Conservation (phyloP, 805 yeast species). For the Candida nemodendra region DNA sequence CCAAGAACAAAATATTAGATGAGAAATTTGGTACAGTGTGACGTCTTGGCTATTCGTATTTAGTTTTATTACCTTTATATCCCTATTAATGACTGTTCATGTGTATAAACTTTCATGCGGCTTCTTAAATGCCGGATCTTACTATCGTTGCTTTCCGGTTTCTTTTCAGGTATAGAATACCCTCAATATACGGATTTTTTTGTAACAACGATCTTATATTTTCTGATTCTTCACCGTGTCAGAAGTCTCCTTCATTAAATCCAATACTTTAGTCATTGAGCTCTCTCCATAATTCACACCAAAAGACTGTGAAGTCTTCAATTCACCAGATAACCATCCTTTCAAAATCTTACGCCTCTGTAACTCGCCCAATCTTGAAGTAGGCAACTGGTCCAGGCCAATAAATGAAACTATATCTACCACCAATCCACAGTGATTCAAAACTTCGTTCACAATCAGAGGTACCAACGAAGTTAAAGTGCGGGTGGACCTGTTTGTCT, state of each 20-base stretch:
- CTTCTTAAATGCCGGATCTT: too few relatives aligned
- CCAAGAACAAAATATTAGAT: constrained; percentile 42
- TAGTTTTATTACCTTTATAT: too few relatives aligned
- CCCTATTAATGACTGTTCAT: too few relatives aligned
- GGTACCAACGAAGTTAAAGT: constrained; percentile 77
- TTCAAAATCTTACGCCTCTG: constrained; percentile 70
- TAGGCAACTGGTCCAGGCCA: constrained; percentile 58
- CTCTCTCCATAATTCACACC: constrained; percentile 69
- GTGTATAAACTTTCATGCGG: too few relatives aligned
- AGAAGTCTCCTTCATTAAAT: constrained; percentile 45
- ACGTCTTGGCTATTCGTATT: too few relatives aligned
- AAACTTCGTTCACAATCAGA: constrained; percentile 70
- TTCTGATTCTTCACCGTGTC: constrained; percentile 1
- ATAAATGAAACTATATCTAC: constrained; percentile 84
- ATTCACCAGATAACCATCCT: constrained; percentile 50
- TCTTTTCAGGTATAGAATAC: too few relatives aligned
- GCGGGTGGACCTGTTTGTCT: constrained; percentile 44
- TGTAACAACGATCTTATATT: neutral
- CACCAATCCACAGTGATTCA: constrained; percentile 78
- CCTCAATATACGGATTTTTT: too few relatives aligned
- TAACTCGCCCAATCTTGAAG: constrained; percentile 69
- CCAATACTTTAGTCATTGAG: constrained; percentile 54
- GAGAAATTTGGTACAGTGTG: constrained; percentile 38
- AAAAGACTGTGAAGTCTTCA: constrained; percentile 42
- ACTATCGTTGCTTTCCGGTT: too few relatives aligned